Base-by-base conservation (phyloP, 495 filamentous ascomycete species). In the Hyaloscypha bicolor region DNA sequence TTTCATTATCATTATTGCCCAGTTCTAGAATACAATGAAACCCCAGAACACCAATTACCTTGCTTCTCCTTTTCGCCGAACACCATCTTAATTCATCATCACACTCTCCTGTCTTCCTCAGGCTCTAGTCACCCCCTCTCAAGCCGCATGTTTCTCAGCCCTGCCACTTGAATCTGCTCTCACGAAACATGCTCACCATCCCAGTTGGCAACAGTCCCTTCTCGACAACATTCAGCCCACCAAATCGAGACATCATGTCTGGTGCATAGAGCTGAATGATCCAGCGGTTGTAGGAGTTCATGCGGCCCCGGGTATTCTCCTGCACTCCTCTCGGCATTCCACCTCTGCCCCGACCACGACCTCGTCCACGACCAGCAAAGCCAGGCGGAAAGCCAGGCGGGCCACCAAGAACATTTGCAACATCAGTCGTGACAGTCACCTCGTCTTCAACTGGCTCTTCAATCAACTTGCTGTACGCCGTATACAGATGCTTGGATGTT, bases 201-300 rank as follows among this genome's bases (percentile, higher is more conserved):
- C 88, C 88, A 67, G 89, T 79, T 0, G 88, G 87, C 76, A 90
- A 76, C 61, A 84, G 77, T 39, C 84, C 86, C 32, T 81, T 77
- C 61, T 86, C 86, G 2, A 89, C 88, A 2, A 88, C 81, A 29
- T 82, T 83, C 67, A 90, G 71, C 14, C 84, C 79, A 29, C 88
- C 88, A 72, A 88, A 90, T 14, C 75, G 79, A 31, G 79, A 75
- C 51, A 88, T 77, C 74, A 88, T 84, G 64, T 86, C 85, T 0
- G 78, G 78, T 12, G 82, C 80, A 65, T 88, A 89, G 65, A 89
- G 68, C 69, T 87, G 81, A 22, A 82, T 80, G 30, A 87, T 78
- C 88, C 86, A 90, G 55, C 77, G 79, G 83, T 86, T 87, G 69
- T 91, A 90, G 30, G 85, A 76, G 2, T 82, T 76, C 83, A 87